These are phyloP conservation scores for Laetiporus sulphureus DNA, from an alignment of 1,284 basidiomycete species.

Conservation along the genomic window DNA sequence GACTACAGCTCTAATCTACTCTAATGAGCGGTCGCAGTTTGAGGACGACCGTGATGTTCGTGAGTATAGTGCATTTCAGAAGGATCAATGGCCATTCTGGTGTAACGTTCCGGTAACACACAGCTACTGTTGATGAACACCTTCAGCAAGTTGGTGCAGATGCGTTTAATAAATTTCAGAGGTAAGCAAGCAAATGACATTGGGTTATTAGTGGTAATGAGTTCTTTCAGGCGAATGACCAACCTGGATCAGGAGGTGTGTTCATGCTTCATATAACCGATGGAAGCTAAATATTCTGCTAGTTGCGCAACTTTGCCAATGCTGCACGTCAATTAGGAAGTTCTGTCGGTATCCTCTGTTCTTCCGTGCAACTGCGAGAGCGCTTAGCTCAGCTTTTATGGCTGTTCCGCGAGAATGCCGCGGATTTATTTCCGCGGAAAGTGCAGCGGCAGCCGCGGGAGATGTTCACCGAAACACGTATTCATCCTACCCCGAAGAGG, in stretches of 20 bases:
- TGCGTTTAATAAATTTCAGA: constrained; percentile 53
- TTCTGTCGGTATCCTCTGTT: constrained; percentile 66
- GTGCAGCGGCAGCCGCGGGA: constrained; percentile 41
- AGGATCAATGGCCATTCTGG: too few relatives aligned
- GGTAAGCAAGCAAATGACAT: constrained; percentile 30
- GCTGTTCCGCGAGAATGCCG: constrained; percentile 64
- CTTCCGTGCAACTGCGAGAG: constrained; percentile 61
- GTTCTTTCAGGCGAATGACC: constrained; percentile 41
- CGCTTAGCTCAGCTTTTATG: constrained; percentile 57
- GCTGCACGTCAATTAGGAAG: constrained; percentile 67
- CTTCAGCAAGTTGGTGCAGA: constrained; percentile 58
- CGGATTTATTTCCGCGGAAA: constrained; percentile 62
- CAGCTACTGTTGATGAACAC: constrained; percentile 62
- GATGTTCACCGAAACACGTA: constrained; percentile 29
- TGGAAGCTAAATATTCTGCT: constrained; percentile 1
- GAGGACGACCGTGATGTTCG: constrained; percentile 63
- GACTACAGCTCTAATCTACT: too few relatives aligned
- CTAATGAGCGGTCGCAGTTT: constrained; percentile 36
- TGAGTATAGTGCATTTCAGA: constrained; percentile 35
- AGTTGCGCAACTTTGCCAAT: constrained; percentile 69
- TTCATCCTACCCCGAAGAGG: constrained; percentile 19
- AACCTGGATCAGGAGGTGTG: constrained; percentile 59
- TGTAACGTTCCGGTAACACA: too few relatives aligned
- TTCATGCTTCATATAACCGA: constrained; percentile 4
- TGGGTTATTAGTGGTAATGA: too few relatives aligned